Percentiles rank a stretch among this genome's conserved stretches.
Evolutionary conservation across 441 rosid species (phyloP).

Genomic region (Eutrema salsugineum): DNA sequence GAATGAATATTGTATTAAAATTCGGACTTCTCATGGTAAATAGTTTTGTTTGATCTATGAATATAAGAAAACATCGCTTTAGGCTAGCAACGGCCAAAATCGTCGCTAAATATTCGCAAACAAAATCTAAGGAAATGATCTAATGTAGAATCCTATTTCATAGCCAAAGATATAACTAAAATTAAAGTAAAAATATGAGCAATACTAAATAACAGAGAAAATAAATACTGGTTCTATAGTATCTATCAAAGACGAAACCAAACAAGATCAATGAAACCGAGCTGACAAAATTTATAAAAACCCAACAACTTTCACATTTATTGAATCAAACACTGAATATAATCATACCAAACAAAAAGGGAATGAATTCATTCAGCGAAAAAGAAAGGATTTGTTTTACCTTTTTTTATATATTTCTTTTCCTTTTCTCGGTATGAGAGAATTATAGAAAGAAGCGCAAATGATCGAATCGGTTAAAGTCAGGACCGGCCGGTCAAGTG

Average conservation of each 20-base stretch:
- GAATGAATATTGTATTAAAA: too few relatives aligned
- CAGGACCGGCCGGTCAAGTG: not conserved
- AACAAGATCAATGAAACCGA: not conserved
- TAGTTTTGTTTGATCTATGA: too few relatives aligned
- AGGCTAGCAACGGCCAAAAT: too few relatives aligned
- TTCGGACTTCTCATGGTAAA: too few relatives aligned
- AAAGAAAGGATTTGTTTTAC: too few relatives aligned
- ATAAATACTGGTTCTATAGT: not conserved
- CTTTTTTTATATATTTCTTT: too few relatives aligned
- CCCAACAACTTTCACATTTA: not conserved
- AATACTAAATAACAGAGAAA: not conserved
- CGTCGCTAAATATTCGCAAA: too few relatives aligned
- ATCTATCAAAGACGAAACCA: not conserved
- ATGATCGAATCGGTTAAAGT: not conserved
- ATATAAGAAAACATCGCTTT: too few relatives aligned
- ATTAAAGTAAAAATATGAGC: not conserved
- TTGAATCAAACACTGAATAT: not conserved
- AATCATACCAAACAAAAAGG: not conserved
- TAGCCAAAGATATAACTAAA: not conserved
- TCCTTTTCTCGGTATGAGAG: too few relatives aligned
- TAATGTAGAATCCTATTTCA: not conserved
- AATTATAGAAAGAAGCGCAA: not conserved
- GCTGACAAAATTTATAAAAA: not conserved
- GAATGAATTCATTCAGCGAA: too few relatives aligned
- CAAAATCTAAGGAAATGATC: not conserved